Base-by-base conservation (phyloP, 1,139 yeast species). In the Kodamaea ohmeri region DNA sequence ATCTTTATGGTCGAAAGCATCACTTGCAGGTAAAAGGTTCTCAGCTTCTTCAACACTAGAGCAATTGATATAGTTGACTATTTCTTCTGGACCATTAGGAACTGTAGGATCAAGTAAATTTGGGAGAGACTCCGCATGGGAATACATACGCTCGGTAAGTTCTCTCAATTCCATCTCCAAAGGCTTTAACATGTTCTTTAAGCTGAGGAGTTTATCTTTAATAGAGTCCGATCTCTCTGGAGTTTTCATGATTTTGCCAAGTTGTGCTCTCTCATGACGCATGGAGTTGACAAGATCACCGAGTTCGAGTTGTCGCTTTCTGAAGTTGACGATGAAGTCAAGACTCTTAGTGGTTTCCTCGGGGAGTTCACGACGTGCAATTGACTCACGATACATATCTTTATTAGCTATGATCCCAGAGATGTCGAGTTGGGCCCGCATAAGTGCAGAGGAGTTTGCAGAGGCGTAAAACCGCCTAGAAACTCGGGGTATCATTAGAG, bases 101-200 rank as follows among this genome's bases (percentile, higher is more conserved):
- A 78, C 85, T 0, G 69, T 48, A 0, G 71, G 59, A 40, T 80
- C 82, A 1, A 87, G 60, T 26, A 76, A 56, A 50, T 89, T 89
- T 0, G 97, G 97, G 11, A 89, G 61, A 0, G 73, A 57, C 16
- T 79, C 83, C 1, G 79, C 72, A 25, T 60, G 57, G 1, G 48
- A 32, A 31, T 61, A 58, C 1, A 81, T 55, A 11, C 48, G 45
- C 14, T 57, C 54, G 4, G 63, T 53, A 11, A 69, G 42, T 3
- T 36, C 42, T 3, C 52, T 48, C n/a, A 49, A 58, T 14, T 60
- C 53, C 1, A 53, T 43, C 45, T 76, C 79, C 15, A 66, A 49
- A 0, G 59, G 58, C 18, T 58, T 57, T 9, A 76, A 49, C 14
- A 53, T 49, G 2, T 43, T 41, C 40, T 78, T 77, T 16, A 70